A percentile compares a stretch with the other conserved stretches of the same genome.
These are phyloP conservation scores for Aspergillus quadrilineatus DNA, from an alignment of 2,329 filamentous ascomycete species.

Conservation along the genomic window DNA sequence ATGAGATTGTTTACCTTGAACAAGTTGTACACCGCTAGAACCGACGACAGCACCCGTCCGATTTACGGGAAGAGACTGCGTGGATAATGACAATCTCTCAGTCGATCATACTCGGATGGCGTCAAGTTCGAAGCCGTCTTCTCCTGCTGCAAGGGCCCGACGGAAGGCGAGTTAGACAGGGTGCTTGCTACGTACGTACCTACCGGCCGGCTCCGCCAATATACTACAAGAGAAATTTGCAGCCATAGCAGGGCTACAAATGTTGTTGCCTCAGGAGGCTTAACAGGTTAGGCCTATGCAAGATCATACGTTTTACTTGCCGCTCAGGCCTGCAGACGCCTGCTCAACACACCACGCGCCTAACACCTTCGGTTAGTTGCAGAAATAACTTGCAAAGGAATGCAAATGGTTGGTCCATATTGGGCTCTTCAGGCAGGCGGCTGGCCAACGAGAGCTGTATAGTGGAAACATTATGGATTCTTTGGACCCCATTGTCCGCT, in stretches of 20 bases:
- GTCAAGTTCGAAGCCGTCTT: conserved; percentile 15
- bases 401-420: conserved; percentile 1
- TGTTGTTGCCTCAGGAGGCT: neutral
- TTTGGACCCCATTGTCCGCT: neutral
- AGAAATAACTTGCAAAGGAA: neutral
- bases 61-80: conserved; percentile 20
- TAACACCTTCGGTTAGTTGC: conserved; percentile 2
- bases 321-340: conserved; percentile 1
- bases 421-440: neutral
- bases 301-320: conserved; percentile 7
- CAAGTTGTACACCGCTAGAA: conserved; percentile 24
- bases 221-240: conserved; percentile 1
- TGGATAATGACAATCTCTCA: conserved; percentile 16
- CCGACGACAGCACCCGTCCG: conserved; percentile 11
- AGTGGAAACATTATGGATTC: neutral
- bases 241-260: neutral
- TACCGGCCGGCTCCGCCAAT: conserved; percentile 5
- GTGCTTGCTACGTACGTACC: conserved; percentile 10
- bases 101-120: conserved; percentile 7
- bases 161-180: conserved; percentile 19
- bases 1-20: conserved; percentile 9
- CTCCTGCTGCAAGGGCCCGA: conserved; percentile 25
- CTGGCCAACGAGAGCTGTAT: neutral
- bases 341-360: neutral
- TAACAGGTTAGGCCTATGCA: conserved; percentile 6